Percentiles rank a stretch among this genome's conserved stretches.
Conservation (phyloP, 768 basidiomycete genomes). For the Podaxis sp. region DNA sequence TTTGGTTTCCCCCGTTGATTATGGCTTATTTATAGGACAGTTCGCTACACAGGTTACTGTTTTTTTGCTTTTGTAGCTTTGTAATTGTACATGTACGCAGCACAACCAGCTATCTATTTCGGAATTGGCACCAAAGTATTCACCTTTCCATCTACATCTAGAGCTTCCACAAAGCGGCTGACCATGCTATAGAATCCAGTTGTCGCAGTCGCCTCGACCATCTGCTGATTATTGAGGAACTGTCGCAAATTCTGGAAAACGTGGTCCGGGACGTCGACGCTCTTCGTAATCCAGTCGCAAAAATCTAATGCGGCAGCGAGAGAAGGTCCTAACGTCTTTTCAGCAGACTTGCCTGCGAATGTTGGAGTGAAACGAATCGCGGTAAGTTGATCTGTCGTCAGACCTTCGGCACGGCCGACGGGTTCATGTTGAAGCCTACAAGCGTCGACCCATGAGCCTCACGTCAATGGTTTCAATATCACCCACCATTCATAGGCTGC, state of each 20-base stretch:
- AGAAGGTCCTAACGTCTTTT: slow-evolving; percentile 41
- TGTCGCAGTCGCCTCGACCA: slow-evolving; percentile 52
- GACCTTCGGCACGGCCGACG: slow-evolving; percentile 47
- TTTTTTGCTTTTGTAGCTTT: slow-evolving; percentile 2
- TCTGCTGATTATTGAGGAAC: slow-evolving; percentile 39
- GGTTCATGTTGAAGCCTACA: slow-evolving; percentile 49
- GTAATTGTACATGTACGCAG: slow-evolving; percentile 1
- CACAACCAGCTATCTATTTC: background rate
- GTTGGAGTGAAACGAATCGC: slow-evolving; percentile 48
- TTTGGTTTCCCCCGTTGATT: background rate
- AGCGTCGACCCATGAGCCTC: background rate
- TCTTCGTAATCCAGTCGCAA: slow-evolving; percentile 49
- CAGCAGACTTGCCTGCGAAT: slow-evolving; percentile 26
- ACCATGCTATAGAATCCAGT: slow-evolving; percentile 67
- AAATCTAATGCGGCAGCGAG: slow-evolving; percentile 54
- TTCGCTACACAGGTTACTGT: background rate
- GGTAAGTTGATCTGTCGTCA: slow-evolving; percentile 53
- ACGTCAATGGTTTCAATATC: background rate
- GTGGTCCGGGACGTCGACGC: slow-evolving; percentile 19
- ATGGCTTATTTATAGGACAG: slow-evolving; percentile 3
- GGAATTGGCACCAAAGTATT: slow-evolving; percentile 37
- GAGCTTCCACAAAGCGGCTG: slow-evolving; percentile 56
- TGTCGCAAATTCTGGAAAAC: slow-evolving; percentile 23
- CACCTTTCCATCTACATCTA: slow-evolving; percentile 56
- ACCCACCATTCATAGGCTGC: slow-evolving; percentile 46